Evolutionary conservation across 176 grass and related monocot species (phyloP).

Genomic region (Bromus sterilis): DNA sequence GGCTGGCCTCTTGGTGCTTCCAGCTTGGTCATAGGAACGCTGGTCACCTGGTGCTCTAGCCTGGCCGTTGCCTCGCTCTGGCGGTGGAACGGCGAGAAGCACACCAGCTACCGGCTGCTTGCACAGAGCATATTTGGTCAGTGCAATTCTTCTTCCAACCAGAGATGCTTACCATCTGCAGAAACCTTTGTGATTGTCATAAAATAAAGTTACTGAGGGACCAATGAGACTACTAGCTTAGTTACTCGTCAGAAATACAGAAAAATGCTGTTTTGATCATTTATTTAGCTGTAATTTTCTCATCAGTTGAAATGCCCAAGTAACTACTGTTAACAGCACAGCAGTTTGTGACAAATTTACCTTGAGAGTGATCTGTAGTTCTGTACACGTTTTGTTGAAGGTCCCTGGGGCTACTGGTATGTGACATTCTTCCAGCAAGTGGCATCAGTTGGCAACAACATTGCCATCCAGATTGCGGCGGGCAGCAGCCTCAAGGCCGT

Average conservation of each 20-base stretch:
- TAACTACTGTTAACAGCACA: not conserved
- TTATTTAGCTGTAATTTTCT: not conserved
- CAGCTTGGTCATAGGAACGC: conserved; percentile 59
- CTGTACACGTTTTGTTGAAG: conserved; percentile 26
- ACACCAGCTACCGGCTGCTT: conserved; percentile 54
- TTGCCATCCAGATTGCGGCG: conserved; percentile 79
- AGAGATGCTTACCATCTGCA: not conserved
- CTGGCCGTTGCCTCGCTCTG: conserved; percentile 58
- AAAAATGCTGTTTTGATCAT: not conserved
- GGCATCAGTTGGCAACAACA: conserved; percentile 72
- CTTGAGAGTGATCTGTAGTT: not conserved
- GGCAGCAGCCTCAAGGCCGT: conserved; percentile 83
- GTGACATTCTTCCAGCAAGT: conserved; percentile 69
- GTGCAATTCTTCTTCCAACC: not conserved
- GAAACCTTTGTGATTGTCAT: not conserved
- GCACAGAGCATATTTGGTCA: conserved; percentile 70
- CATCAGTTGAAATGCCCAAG: no score
- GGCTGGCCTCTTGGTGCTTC: conserved; percentile 70
- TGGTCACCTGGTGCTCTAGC: conserved; percentile 72
- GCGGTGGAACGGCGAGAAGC: conserved; percentile 79
- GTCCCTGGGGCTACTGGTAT: conserved; percentile 66
- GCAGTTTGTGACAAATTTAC: not conserved
- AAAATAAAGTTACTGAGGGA: not conserved
- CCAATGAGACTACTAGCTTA: not conserved
- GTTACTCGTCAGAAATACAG: not conserved